Evolutionary conservation across 148 eudicot species (phyloP).

Genomic region (Vaccinium corymbosum): DNA sequence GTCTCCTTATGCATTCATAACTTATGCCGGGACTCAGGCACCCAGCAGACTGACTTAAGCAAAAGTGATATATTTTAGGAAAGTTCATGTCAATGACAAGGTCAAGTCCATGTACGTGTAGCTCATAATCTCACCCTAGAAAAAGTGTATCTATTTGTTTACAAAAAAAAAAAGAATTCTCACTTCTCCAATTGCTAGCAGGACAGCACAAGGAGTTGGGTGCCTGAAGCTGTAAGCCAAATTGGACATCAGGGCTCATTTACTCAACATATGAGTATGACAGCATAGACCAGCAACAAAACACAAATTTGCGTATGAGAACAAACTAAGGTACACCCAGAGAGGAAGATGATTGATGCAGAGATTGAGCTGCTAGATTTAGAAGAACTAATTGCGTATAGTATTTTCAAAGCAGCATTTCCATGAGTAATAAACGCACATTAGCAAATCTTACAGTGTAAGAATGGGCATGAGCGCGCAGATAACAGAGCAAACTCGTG

Average conservation of each 20-base stretch:
- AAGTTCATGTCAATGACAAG: not conserved
- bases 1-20: not conserved
- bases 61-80: not conserved
- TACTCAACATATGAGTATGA: not conserved
- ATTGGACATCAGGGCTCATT: not conserved
- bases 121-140: not conserved
- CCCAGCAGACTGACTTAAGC: not conserved
- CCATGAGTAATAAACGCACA: not conserved
- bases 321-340: not conserved
- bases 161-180: not conserved
- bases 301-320: not conserved
- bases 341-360: not conserved
- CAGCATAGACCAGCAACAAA: not conserved
- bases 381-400: not conserved
- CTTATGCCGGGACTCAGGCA: not conserved
- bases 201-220: not conserved
- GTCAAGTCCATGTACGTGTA: not conserved
- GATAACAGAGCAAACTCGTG: conserved; percentile 84
- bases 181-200: not conserved
- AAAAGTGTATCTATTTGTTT: not conserved
- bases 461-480: conserved; percentile 79
- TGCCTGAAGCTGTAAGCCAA: not conserved
- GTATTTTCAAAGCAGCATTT: not conserved
- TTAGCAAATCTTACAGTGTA: conserved; percentile 68
- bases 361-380: not conserved